Evolutionary conservation across 768 basidiomycete species (phyloP).

Genomic region (Suillus americanus): DNA sequence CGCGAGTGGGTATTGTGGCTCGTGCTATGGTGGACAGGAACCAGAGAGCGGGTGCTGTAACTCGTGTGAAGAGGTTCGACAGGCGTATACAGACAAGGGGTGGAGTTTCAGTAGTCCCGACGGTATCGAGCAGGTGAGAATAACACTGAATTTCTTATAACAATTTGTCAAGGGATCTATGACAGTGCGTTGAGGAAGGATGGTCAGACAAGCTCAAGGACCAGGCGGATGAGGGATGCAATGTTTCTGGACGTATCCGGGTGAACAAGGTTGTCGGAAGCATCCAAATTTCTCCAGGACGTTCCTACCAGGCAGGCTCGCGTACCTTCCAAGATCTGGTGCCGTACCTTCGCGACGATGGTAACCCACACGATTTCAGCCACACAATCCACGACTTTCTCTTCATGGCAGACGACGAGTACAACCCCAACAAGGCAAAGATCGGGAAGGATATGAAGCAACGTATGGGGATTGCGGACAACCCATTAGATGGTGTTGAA

Average conservation of each 20-base stretch:
- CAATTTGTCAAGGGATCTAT: not conserved
- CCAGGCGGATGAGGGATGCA: conserved; percentile 93
- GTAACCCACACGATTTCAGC: conserved; percentile 90
- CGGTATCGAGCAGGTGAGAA: conserved; percentile 83
- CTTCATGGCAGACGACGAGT: conserved; percentile 83
- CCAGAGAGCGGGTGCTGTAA: conserved; percentile 89
- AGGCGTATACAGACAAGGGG: conserved; percentile 85
- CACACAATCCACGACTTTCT: conserved; percentile 80
- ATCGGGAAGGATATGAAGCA: conserved; percentile 63
- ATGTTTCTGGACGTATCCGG: conserved; percentile 84
- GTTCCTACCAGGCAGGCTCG: conserved; percentile 86
- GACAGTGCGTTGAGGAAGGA: conserved; percentile 86
- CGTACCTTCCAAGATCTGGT: conserved; percentile 87
- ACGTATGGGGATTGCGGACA: conserved; percentile 67
- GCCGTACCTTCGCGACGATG: conserved; percentile 88
- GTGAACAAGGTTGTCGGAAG: conserved; percentile 98
- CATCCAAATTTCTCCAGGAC: conserved; percentile 92
- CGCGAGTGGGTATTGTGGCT: conserved; percentile 79
- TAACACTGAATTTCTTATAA: not conserved
- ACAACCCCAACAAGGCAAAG: conserved; percentile 64
- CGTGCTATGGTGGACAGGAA: conserved; percentile 87
- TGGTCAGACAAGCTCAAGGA: conserved; percentile 94
- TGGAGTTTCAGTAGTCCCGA: conserved; percentile 96
- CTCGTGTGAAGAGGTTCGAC: conserved; percentile 91
- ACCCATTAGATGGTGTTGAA: conserved; percentile 73